Percentiles rank a stretch among this genome's conserved stretches.
Evolutionary conservation across 2,329 filamentous ascomycete genomes (phyloP).

Genomic region (Alternaria incomplexa): DNA sequence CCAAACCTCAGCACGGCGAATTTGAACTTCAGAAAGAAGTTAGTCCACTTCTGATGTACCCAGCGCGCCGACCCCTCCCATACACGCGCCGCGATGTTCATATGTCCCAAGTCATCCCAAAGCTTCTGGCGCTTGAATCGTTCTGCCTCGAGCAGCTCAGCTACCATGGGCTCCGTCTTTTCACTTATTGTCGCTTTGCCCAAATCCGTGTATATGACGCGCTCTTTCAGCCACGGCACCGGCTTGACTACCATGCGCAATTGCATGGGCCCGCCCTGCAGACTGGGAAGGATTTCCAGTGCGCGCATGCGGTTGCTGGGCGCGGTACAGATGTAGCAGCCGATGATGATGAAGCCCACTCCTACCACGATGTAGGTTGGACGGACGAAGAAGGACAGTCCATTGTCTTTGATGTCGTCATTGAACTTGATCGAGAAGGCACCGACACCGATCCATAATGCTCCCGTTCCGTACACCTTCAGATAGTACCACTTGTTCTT

Average conservation of each 20-base stretch:
- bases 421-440: constrained; percentile 41
- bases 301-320: constrained; percentile 39
- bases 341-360: constrained; percentile 35
- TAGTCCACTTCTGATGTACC: constrained; percentile 45
- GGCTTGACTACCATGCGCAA: constrained; percentile 37
- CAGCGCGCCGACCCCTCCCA: constrained; percentile 41
- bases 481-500: constrained; percentile 33
- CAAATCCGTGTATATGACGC: constrained; percentile 36
- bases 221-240: constrained; percentile 35
- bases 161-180: constrained; percentile 40
- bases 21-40: constrained; percentile 45
- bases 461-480: constrained; percentile 37
- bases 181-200: constrained; percentile 38
- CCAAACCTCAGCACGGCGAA: constrained; percentile 44
- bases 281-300: constrained; percentile 39
- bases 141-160: constrained; percentile 40
- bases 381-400: constrained; percentile 40
- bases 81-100: constrained; percentile 26
- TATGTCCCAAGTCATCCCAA: constrained; percentile 32
- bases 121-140: constrained; percentile 34
- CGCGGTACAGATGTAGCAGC: constrained; percentile 39
- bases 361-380: constrained; percentile 44
- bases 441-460: constrained; percentile 32
- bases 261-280: constrained; percentile 37
- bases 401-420: constrained; percentile 38